Base-by-base conservation (phyloP, 495 filamentous ascomycete species). In the Aspergillus haitiensis region DNA sequence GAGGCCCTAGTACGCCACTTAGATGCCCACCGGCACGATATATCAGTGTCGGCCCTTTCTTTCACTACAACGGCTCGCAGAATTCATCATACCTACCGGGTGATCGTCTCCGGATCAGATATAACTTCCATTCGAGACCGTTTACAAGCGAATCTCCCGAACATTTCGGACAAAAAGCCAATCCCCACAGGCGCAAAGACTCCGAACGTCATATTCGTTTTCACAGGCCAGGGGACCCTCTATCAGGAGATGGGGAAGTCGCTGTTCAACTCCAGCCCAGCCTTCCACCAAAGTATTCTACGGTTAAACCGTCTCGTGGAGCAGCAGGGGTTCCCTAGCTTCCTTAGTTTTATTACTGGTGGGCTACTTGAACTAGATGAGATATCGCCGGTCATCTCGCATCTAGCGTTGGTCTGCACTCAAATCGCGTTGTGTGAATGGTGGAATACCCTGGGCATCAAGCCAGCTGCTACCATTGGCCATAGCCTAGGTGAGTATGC, bases 401-500 rank as follows among this genome's bases (percentile, higher is more conserved):
- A 96, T 69, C 80, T 94, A 34, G 88, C 86, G n/a, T 77, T 91
- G 39, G 84, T 83, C 18, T 90, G 84, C 59, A 82, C 94, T 56
- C 87, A 96, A 72, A 92, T 96, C 79, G 91, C 91, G 3, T 76
- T 94, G 47, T 86, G 88, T n/a, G 83, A 84, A 48, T 82, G 91
- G 56, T 96, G 91, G 91, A 72, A 63, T n/a, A 86, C 88, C 6
- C 87, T 90, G 81, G 92, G 90, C 33, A 78, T 94, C 56, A 82
- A 71, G n/a, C 91, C 92, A 12, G 77, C 79, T 54, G 87, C 84
- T 36, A 89, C 93, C 3, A 78, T 95, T 36, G 92, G 92, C 33
- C 92, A 97, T 76, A 95, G 91, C 69, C 65, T 86, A 11, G 92
- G 92, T 58, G 92, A 97, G 70, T 96, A 93, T 74, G 91, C 92